Base-by-base conservation (phyloP, 306 rosid species). In the Coriaria nepalensis region DNA sequence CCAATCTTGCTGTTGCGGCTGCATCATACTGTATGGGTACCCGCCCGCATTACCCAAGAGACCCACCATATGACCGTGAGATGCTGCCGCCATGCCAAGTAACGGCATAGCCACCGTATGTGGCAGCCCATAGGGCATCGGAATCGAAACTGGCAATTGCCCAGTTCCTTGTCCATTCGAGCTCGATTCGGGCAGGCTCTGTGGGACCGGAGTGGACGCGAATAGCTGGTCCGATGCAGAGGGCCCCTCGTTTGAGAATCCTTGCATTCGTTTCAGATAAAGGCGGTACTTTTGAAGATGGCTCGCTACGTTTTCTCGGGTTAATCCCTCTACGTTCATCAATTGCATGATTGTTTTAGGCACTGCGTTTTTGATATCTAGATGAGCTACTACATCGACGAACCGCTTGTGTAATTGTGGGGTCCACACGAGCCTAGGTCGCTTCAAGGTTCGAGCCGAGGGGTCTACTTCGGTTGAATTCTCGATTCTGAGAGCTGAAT, bases 271-370 rank as follows among this genome's bases (percentile, higher is more conserved):
- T 73, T 79, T 90, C 71, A 90, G 58, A 74, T 81, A 90, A 5
- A 85, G 93, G 0, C 96, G 72, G 59, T 92, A 92, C 79, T 92
- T 92, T 71, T 92, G 94, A 10, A 92, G 68, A 46, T 92, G 98
- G 33, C 96, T 85, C 0, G 98, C 98, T 4, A 92, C 98, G 46
- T 92, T 92, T 64, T 92, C 98, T 0, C 96, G 80, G 4, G 94
- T 92, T 78, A 92, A 60, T 9, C 96, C 98, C 37, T 88, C 97
- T 8, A 88, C 93, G 63, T 88, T 88, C 97, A 84, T 84, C 77
- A 88, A 57, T 68, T 75, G 87, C 97, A 88, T 84, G 42, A 88
- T 88, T 12, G 95, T 77, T 53, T 88, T 88, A 13, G 97, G 96
- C 12, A 86, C 95, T 34, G 95, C 98, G 73, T 63, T 83, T 63